Evolutionary conservation across 768 basidiomycete genomes (phyloP).

Genomic region (Lactifluus piperatus): DNA sequence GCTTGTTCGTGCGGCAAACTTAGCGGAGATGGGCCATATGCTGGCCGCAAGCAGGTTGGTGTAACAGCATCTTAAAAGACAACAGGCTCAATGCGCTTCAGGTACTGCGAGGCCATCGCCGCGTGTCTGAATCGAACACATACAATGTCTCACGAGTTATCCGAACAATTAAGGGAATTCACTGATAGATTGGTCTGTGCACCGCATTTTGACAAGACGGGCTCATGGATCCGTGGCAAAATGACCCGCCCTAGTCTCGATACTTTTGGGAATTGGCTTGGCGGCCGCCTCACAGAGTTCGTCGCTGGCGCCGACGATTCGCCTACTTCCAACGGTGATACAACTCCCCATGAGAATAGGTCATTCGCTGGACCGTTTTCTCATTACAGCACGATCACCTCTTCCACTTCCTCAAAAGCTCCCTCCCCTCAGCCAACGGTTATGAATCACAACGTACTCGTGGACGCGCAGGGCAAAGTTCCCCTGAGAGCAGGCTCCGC

Average conservation of each 20-base stretch:
- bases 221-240: constrained; percentile 83
- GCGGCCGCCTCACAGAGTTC: constrained; percentile 86
- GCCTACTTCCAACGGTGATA: constrained; percentile 21
- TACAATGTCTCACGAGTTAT: constrained; percentile 57
- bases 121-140: constrained; percentile 53
- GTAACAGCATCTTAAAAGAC: neutral
- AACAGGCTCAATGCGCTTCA: constrained; percentile 27
- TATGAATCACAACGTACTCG: constrained; percentile 29
- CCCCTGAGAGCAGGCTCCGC: constrained; percentile 63
- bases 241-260: constrained; percentile 88
- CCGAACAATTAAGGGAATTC: constrained; percentile 70
- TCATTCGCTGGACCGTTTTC: constrained; percentile 75
- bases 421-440: constrained; percentile 59
- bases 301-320: constrained; percentile 75
- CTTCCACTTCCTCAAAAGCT: constrained; percentile 65
- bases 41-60: constrained; percentile 65
- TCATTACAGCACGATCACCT: constrained; percentile 88
- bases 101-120: constrained; percentile 90
- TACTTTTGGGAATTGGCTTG: constrained; percentile 85
- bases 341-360: constrained; percentile 32
- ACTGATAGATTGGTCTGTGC: constrained; percentile 69
- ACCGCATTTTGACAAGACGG: constrained; percentile 63
- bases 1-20: constrained; percentile 60
- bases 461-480: constrained; percentile 29
- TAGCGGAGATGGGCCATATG: constrained; percentile 78